Conservation (phyloP, 202 grass and related monocot genomes). For the Schoenoplectus tabernaemontani region DNA sequence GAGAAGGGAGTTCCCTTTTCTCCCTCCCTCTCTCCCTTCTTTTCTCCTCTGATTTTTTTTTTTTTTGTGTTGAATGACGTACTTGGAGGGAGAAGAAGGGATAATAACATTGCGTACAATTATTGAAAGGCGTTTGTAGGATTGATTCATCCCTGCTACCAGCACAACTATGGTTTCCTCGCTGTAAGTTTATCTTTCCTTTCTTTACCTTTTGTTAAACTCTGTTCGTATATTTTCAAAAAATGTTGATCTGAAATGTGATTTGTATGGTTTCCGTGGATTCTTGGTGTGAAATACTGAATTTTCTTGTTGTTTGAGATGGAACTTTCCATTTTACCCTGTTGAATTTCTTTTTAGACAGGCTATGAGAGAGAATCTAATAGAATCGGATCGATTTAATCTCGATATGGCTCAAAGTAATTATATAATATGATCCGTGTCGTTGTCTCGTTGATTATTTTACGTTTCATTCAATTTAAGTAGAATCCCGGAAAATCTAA, state of each 20-base stretch:
- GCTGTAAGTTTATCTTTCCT: neutral
- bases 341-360: neutral
- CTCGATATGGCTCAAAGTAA: neutral
- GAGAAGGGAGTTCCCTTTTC: neutral
- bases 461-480: neutral
- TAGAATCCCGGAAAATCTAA: neutral
- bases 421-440: neutral
- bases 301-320: neutral
- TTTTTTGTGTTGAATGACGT: neutral
- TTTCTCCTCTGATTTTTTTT: neutral
- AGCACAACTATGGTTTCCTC: neutral
- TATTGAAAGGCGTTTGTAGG: neutral
- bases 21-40: neutral
- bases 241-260: neutral
- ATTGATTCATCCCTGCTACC: neutral
- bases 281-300: neutral
- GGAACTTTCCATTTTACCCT: no score
- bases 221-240: neutral
- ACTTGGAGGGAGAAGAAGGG: neutral
- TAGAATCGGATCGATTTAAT: neutral
- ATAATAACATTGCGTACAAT: neutral
- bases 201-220: neutral
- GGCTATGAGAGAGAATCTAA: neutral
- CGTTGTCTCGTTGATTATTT: neutral
- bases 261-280: neutral